phyloP scores from a whole-genome alignment of 2,329 filamentous ascomycete genomes.

The Teratosphaeria zuluensis region DNA sequence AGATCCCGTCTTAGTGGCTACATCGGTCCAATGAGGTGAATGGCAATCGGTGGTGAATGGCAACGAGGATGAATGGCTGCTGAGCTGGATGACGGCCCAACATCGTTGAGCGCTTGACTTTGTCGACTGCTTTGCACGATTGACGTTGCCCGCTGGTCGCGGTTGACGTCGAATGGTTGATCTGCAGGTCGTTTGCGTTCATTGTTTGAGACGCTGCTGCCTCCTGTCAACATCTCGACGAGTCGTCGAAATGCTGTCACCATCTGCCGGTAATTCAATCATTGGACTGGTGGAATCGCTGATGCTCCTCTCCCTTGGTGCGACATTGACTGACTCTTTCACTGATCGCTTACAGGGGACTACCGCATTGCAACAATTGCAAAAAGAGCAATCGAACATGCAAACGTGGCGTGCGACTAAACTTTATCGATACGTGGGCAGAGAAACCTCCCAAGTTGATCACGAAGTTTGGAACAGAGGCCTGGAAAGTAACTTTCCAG shows the following conservation, averaged over 20 bases:
- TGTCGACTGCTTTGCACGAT: not conserved
- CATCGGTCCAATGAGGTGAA: slow-evolving; percentile 28
- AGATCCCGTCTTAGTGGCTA: not conserved
- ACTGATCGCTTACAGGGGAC: not conserved
- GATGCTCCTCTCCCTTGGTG: not conserved
- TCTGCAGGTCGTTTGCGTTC: not conserved
- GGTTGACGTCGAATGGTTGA: not conserved
- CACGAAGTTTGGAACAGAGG: slow-evolving; percentile 46
- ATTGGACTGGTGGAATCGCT: not conserved
- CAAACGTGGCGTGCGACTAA: slow-evolving; percentile 75
- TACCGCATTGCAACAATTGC: slow-evolving; percentile 63
- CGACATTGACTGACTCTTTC: not conserved
- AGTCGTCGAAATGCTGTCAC: not conserved
- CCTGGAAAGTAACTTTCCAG: slow-evolving; percentile 67
- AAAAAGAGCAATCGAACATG: slow-evolving; percentile 77
- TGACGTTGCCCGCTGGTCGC: not conserved
- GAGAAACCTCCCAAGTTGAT: slow-evolving; percentile 52
- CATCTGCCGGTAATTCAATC: not conserved
- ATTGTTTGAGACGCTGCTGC: not conserved
- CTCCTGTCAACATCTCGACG: not conserved
- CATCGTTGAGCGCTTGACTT: too few species aligned
- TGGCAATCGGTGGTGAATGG: too few species aligned
- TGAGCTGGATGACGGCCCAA: too few species aligned
- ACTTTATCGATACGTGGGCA: slow-evolving; percentile 80
- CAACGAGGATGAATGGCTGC: too few species aligned